phyloP scores from a whole-genome alignment of 2,329 filamentous ascomycete genomes.

The Aspergillus fumigatiaffinis region DNA sequence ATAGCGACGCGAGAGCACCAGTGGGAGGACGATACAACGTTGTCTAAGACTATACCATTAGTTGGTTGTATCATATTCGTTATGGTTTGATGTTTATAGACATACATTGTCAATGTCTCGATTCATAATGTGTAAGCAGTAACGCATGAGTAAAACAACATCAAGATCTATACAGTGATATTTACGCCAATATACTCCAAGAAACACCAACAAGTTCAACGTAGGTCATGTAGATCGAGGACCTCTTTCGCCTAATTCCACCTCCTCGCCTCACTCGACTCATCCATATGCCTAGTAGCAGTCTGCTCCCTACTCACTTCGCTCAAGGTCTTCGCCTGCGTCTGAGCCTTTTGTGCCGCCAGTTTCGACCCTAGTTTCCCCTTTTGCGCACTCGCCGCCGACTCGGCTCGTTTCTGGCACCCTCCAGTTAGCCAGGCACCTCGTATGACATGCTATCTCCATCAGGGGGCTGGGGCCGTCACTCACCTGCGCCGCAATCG shows the following conservation, averaged over 20 bases:
- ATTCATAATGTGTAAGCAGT: background rate
- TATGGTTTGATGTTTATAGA: conserved; percentile 8
- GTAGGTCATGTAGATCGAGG: background rate
- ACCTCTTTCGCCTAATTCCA: conserved; percentile 48
- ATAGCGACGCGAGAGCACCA: conserved; percentile 76
- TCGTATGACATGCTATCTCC: background rate
- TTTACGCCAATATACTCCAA: background rate
- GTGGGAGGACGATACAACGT: conserved; percentile 83
- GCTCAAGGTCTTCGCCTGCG: conserved; percentile 62
- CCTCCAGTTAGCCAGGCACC: background rate
- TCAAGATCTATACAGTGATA: background rate
- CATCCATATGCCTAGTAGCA: conserved; percentile 64
- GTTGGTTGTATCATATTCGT: conserved; percentile 12
- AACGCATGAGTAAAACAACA: background rate
- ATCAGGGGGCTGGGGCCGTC: no score
- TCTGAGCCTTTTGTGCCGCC: conserved; percentile 71
- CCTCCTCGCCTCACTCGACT: conserved; percentile 52
- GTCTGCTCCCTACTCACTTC: conserved; percentile 65
- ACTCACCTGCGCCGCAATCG: conserved; percentile 78
- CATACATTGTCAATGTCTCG: background rate
- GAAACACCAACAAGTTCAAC: background rate
- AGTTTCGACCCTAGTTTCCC: conserved; percentile 70
- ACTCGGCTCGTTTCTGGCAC: conserved; percentile 58
- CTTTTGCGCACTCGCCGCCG: conserved; percentile 44
- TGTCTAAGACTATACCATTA: conserved; percentile 47